A percentile compares a stretch with the other conserved stretches of the same genome.
Conservation (phyloP, 305 asterid genomes). For the Nicotiana rustica region DNA sequence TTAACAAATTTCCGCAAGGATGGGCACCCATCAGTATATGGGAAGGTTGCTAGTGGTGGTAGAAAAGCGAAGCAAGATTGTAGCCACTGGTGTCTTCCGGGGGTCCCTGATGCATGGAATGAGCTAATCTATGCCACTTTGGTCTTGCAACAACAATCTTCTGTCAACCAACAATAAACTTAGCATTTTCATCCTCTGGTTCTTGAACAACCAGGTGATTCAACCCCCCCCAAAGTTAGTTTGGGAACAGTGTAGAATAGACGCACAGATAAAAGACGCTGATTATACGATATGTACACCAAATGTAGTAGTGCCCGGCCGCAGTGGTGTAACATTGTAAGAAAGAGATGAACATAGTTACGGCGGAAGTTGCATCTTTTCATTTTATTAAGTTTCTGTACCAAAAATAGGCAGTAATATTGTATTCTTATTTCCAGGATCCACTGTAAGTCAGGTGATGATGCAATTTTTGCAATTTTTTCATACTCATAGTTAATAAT, state of each 20-base stretch:
- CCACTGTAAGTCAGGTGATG: neutral
- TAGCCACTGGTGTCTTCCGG: constrained; percentile 99
- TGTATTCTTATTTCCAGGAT: constrained; percentile 7
- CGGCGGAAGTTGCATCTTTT: neutral
- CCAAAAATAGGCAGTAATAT: neutral
- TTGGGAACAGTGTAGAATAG: neutral
- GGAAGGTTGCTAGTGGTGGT: constrained; percentile 62
- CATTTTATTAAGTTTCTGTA: neutral
- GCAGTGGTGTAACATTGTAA: neutral
- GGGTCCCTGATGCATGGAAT: constrained; percentile 97
- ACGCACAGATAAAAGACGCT: neutral
- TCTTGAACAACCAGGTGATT: neutral
- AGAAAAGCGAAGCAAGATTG: constrained; percentile 85
- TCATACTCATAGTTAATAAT: too few species aligned
- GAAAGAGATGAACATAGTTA: constrained; percentile 4
- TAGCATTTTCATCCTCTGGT: neutral
- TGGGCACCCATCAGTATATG: constrained; percentile 91
- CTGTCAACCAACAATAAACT: neutral
- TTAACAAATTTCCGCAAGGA: constrained; percentile 89
- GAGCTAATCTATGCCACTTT: constrained; percentile 84
- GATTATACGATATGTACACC: neutral
- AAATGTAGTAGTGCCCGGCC: neutral
- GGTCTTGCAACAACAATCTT: constrained; percentile 51
- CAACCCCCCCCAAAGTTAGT: neutral
- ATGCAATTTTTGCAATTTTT: too few species aligned